Conservation (phyloP, 192 early-diverging fungal species). For the Geranomyces michiganensis region DNA sequence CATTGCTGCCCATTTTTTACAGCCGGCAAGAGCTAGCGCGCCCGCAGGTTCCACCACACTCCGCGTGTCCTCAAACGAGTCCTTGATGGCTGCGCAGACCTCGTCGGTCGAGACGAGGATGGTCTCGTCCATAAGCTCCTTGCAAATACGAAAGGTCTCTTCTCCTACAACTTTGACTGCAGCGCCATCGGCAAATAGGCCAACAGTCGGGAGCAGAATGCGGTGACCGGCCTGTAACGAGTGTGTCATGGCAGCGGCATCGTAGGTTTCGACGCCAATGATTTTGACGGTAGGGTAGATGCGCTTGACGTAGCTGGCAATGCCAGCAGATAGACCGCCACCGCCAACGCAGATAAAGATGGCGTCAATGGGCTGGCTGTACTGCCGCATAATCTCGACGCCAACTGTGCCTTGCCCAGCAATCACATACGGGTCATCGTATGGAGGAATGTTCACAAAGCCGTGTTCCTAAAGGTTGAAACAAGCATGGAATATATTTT, state of each 20-base stretch:
- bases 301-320: slow-evolving; percentile 92
- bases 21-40: slow-evolving; percentile 83
- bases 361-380: slow-evolving; percentile 72
- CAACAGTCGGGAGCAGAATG: slow-evolving; percentile 76
- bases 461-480: slow-evolving; percentile 50
- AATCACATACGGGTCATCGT: slow-evolving; percentile 97
- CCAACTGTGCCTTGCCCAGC: slow-evolving; percentile 99
- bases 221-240: slow-evolving; percentile 69
- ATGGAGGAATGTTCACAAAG: slow-evolving; percentile 93
- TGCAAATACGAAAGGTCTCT: slow-evolving; percentile 82
- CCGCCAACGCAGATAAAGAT: slow-evolving; percentile 93
- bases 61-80: slow-evolving; percentile 80
- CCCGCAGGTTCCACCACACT: slow-evolving; percentile 97
- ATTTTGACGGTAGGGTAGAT: slow-evolving; percentile 86
- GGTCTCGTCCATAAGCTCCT: slow-evolving; percentile 85
- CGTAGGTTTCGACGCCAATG: slow-evolving; percentile 89
- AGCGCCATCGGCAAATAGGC: slow-evolving; percentile 96
- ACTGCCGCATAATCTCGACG: slow-evolving; percentile 70
- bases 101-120: slow-evolving; percentile 93
- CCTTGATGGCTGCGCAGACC: slow-evolving; percentile 77
- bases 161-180: slow-evolving; percentile 91
- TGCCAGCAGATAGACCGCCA: slow-evolving; percentile 91
- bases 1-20: slow-evolving; percentile 75
- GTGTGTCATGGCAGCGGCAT: slow-evolving; percentile 87
- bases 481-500: slow-evolving; percentile 1